These are phyloP conservation scores for Akanthomyces lecanii DNA, from an alignment of 2,329 filamentous ascomycete species.

Conservation along the genomic window DNA sequence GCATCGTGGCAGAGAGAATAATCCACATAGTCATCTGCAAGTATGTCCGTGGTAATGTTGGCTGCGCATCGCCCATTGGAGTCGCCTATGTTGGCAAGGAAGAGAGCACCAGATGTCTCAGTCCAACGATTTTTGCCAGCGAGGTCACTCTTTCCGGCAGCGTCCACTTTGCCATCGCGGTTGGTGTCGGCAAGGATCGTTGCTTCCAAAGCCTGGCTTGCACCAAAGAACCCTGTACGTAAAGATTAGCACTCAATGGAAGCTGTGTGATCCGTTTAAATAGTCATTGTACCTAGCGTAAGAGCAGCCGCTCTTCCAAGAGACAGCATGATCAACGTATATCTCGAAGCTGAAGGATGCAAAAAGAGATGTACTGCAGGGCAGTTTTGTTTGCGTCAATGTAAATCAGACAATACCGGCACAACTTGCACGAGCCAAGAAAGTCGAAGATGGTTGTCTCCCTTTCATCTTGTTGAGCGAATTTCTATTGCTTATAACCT, in stretches of 20 bases:
- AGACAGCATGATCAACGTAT: background rate
- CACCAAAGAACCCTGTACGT: background rate
- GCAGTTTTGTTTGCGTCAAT: too few species aligned
- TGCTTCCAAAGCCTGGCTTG: slow-evolving; percentile 4
- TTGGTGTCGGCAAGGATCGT: slow-evolving; percentile 13
- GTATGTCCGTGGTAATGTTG: background rate
- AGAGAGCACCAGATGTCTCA: background rate
- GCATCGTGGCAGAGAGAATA: slow-evolving; percentile 31
- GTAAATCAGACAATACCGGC: too few species aligned
- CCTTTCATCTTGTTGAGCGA: too few species aligned
- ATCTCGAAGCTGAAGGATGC: background rate
- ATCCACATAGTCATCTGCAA: background rate
- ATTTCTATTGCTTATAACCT: too few species aligned
- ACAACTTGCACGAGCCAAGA: too few species aligned
- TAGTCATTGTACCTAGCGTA: background rate
- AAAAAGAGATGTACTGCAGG: too few species aligned
- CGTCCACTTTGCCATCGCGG: slow-evolving; percentile 13
- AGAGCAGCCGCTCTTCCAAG: background rate
- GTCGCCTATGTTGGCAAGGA: slow-evolving; percentile 13
- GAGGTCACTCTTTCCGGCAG: background rate
- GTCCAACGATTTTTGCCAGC: background rate
- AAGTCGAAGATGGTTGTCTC: too few species aligned
- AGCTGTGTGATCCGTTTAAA: too few species aligned
- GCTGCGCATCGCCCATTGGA: slow-evolving; percentile 8
- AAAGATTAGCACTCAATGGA: background rate